Base-by-base conservation (phyloP, 2,329 filamentous ascomycete species). In the Pseudopithomyces chartarum region DNA sequence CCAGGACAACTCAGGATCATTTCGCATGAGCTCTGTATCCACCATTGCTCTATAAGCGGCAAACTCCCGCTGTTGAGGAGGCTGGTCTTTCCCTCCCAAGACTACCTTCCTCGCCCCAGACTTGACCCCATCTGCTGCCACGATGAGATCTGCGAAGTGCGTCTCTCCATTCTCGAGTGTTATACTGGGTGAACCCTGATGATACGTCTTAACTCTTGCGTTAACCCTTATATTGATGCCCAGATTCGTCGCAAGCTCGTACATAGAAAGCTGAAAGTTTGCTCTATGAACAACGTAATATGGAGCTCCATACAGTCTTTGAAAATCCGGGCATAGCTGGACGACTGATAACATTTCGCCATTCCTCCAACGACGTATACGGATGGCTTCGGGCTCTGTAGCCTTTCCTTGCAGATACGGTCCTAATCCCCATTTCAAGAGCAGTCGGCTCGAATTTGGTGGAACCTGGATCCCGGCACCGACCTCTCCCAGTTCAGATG, bases 21-120 rank as follows among this genome's bases (percentile, higher is more conserved):
- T 29, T 39, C 85, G 76, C 26, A 85, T 77, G 22, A 82, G 78
- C 17, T 60, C 55, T 0, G 81, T 66, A 1, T 77, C 73, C 1
- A 89, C 75, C 0, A 86, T 81, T 32, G 64, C 82, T 4, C 86
- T 78, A 64, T 88, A 90, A 1, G 85, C 86, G 23, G 88, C 70
- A 64, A 88, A 86, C 0, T 86, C 86, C 0, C 47, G 39, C 17
- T 45, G 29, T 19, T 34, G n/a, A 17, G 20, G 60, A 63, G 47
- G 47, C 13, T 50, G 47, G 29, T 50, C 47, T 10, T 29, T 20
- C 7, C 34, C 47, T n/a, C 34, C 47, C 3, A 50, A n/a, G 1
- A 50, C 47, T 5, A 40, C n/a, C 20, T 17, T 63, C 53, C 23
- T 62, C 20, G 13, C 59, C 46, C 59, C 22, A 6, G 47, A 50